Base-by-base conservation (phyloP, 2,329 filamentous ascomycete genomes). In the Lachnellula suecica region DNA sequence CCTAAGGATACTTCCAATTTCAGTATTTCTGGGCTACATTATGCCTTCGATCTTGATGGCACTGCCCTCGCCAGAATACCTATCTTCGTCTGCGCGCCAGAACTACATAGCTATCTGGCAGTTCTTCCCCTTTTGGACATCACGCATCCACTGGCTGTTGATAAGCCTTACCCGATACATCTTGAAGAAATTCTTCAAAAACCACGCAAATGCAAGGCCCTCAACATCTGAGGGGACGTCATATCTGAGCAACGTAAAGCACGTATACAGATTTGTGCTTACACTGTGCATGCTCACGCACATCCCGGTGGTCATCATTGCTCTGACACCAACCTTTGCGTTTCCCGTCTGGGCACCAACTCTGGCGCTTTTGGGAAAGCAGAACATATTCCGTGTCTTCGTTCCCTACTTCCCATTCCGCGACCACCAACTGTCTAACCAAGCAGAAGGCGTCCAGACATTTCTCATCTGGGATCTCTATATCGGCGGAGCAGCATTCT, bases 381-480 rank as follows among this genome's bases (percentile, higher is more conserved):
- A 56, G 22, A 70, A 72, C 40, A 71, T 75, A 2, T 58, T 55
- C 2, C 63, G 65, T 22, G 68, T 77, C 2, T 76, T 74, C 45
- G 54, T 67, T 15, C 68, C 72, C 4, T 66, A 67, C 23, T 46
- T 59, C 3, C 71, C 71, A 47, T 57, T 59, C 59, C 65, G 23
- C 53, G 64, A 71, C 2, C 41, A 60, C 24, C 43, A 51, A 25
- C 44, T 59, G 11, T 27, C 59, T 6, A 27, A 49, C 22, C 44
- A 64, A 8, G 54, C 70, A 11, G 66, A 72, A 19, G 74, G 77
- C 1, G 69, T 72, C 9, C 70, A 74, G 34, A 67, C 66, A 35
- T 75, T 80, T 54, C 57, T 81, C 25, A 71, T 76, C 31, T 80
- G 75, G 72, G 77, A 81, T 58, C 65, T 77, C 10, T 61, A 75